Evolutionary conservation across 2,329 filamentous ascomycete species (phyloP).

Genomic region (Ophiostoma triangulosporum): DNA sequence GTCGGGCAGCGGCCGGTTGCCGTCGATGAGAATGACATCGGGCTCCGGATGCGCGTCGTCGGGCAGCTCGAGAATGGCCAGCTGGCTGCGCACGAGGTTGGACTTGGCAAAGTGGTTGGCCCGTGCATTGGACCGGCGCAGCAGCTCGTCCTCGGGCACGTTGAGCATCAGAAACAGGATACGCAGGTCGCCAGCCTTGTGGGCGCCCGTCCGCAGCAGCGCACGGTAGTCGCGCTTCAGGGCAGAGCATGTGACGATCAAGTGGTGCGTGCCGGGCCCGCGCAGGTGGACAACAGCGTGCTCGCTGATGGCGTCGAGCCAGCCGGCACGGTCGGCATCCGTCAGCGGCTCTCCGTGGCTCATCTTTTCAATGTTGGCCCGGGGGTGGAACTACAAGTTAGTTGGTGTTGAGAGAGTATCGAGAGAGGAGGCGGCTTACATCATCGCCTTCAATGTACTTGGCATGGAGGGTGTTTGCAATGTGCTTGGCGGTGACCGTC

Average conservation of each 20-base stretch:
- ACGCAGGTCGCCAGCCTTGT: conserved; percentile 37
- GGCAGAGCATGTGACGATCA: conserved; percentile 68
- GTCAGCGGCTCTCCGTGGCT: conserved; percentile 51
- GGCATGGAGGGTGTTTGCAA: conserved; percentile 34
- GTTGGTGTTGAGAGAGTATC: too few relatives aligned
- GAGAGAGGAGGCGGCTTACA: conserved; percentile 4
- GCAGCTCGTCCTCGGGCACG: conserved; percentile 47
- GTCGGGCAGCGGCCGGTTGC: conserved; percentile 1
- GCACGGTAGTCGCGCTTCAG: conserved; percentile 68
- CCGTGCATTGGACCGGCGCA: conserved; percentile 46
- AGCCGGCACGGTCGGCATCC: conserved; percentile 66
- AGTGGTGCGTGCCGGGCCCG: conserved; percentile 33
- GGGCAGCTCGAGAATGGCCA: conserved; percentile 53
- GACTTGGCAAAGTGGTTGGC: conserved; percentile 65
- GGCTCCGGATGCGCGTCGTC: conserved; percentile 19
- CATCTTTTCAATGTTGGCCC: conserved; percentile 62
- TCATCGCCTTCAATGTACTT: conserved; percentile 50
- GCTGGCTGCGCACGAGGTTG: conserved; percentile 59
- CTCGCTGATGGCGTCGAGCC: conserved; percentile 50
- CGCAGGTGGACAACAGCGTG: conserved; percentile 27
- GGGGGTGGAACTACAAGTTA: conserved; percentile 43
- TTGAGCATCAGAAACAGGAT: conserved; percentile 63
- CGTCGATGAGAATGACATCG: conserved; percentile 6
- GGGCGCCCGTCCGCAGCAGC: conserved; percentile 45
- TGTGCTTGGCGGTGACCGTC: conserved; percentile 40